Evolutionary conservation across 192 early-diverging fungal genomes (phyloP), one percentile per base, ranked within the genome.

Genomic region (Thoreauomyces humboldtii): DNA sequence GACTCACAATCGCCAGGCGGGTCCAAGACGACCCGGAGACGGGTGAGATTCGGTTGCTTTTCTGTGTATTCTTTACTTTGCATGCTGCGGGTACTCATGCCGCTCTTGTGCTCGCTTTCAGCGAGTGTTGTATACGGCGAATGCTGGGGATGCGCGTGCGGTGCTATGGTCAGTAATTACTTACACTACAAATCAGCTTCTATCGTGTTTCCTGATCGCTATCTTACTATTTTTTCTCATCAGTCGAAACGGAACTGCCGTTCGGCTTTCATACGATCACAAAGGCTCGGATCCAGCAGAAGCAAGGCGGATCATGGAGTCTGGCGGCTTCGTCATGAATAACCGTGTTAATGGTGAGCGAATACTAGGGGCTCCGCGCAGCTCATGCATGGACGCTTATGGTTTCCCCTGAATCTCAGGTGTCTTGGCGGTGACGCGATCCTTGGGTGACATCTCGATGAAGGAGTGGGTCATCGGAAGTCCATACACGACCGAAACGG

Each of bases 311-410:
- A 93, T 99, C 37, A 77, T 89, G 22, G 96, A 96, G 51, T 81
- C 90, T 9, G 96, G 96, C 31, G 96, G 96, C 14, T 98, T 96
- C 73, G 86, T 99, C 21, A 91, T 99, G 81, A 99, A 99, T 72
- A 92, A 94, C 60, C 87, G 96, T 7, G 96, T 99, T 24, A 99
- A 98, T 74, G 95, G 92, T 92, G 61, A 37, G 43, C 3, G 25
- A 7, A 31, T 57, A 25, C 19, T 14, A 41, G 38, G 9, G 9
- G 38, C 38, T n/a, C n/a, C n/a, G n/a, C n/a, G n/a, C n/a, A n/a
- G n/a, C 50, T 50, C 12, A 22, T 24, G 47, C 47, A 46, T 28
- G 25, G 17, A 22, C 48, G 25, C 5, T 56, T 19, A 25, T 0
- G 15, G 19, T 15, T 53, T 41, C 38, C 65, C 35, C 21, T 2